Evolutionary conservation across 768 basidiomycete genomes (phyloP).

Genomic region (Pilatotrama ljubarskyi): DNA sequence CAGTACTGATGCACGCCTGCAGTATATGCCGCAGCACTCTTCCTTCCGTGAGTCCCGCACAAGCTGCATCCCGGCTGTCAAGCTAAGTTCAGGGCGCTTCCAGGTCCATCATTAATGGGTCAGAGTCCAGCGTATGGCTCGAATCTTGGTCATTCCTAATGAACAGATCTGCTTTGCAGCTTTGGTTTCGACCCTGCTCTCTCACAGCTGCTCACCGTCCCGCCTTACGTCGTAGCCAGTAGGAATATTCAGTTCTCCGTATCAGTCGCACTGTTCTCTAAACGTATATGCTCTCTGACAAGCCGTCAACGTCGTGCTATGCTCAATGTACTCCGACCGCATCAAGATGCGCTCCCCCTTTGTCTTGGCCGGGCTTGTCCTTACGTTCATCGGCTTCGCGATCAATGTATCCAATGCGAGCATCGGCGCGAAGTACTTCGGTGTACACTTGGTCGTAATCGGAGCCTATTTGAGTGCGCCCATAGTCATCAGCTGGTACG

Average conservation of each 20-base stretch:
- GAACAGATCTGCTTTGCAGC: constrained; percentile 30
- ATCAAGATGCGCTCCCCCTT: constrained; percentile 56
- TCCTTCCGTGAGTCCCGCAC: constrained; percentile 70
- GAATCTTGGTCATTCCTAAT: neutral
- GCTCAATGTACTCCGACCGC: constrained; percentile 61
- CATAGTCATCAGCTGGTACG: constrained; percentile 57
- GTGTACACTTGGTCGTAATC: constrained; percentile 65
- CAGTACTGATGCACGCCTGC: neutral
- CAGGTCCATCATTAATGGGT: constrained; percentile 63
- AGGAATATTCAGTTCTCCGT: constrained; percentile 23
- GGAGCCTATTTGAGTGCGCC: constrained; percentile 65
- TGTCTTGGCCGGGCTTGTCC: constrained; percentile 49
- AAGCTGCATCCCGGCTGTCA: too few species aligned
- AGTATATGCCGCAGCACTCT: constrained; percentile 71
- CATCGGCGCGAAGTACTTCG: constrained; percentile 65
- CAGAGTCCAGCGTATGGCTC: constrained; percentile 9
- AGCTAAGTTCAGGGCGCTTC: neutral
- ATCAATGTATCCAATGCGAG: constrained; percentile 62
- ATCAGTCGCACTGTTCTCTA: neutral
- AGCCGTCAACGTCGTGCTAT: constrained; percentile 54
- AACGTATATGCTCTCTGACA: neutral
- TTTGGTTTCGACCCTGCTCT: constrained; percentile 60
- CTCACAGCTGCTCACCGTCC: constrained; percentile 66
- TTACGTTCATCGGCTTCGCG: constrained; percentile 57
- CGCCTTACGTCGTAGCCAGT: constrained; percentile 60